Percentiles rank a stretch among this genome's conserved stretches.
Evolutionary conservation across 352 stramenopile species (phyloP).

Genomic region (Pythium biforme): DNA sequence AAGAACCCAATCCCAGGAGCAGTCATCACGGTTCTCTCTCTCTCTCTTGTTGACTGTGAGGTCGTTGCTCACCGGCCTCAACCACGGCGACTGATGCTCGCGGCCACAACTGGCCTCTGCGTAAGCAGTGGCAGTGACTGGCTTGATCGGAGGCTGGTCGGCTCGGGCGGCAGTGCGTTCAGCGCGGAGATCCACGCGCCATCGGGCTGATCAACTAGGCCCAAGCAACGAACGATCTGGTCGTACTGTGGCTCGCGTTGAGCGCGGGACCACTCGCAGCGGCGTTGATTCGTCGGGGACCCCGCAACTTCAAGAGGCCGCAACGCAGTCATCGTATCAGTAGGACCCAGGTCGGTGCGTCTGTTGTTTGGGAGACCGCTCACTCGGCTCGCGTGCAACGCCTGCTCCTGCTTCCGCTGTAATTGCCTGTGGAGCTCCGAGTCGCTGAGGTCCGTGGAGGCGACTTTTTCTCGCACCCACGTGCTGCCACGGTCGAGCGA

Average conservation of each 20-base stretch:
- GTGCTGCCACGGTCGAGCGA: constrained; percentile 23
- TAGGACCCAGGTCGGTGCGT: too few relatives aligned
- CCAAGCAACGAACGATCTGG: not conserved
- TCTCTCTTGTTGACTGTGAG: too few relatives aligned
- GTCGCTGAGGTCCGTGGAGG: constrained; percentile 17
- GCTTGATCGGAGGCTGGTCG: not conserved
- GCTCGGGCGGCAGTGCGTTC: not conserved
- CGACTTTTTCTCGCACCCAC: constrained; percentile 20
- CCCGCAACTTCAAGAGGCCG: not conserved
- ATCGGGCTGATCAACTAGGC: not conserved
- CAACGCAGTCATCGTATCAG: too few relatives aligned
- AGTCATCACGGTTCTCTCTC: not conserved
- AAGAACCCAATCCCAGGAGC: too few relatives aligned
- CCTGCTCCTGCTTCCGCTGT: constrained; percentile 10
- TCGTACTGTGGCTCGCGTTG: not conserved
- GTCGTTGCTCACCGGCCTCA: too few relatives aligned
- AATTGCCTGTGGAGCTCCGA: constrained; percentile 6
- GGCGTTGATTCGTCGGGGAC: not conserved
- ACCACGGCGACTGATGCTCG: not conserved
- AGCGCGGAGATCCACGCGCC: constrained; percentile 10
- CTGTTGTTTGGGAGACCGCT: not conserved
- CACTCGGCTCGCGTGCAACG: not conserved
- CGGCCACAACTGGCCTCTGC: too few relatives aligned
- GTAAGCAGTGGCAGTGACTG: constrained; percentile 2
- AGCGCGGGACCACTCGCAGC: not conserved